These are phyloP conservation scores for Escovopsis weberi DNA, from an alignment of 2,329 filamentous ascomycete species.

Conservation along the genomic window DNA sequence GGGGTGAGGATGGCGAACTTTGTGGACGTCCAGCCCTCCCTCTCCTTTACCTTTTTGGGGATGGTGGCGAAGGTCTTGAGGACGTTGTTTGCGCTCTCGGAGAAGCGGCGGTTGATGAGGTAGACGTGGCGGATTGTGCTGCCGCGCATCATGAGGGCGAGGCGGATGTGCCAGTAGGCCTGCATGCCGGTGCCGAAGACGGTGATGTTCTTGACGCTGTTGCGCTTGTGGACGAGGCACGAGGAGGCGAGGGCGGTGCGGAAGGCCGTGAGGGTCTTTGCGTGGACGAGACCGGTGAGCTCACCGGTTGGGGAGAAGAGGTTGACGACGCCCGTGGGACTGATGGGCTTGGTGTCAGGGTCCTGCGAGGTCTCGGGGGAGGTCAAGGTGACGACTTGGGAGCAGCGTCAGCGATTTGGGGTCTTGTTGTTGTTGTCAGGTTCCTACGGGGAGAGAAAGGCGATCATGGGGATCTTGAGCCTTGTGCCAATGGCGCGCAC, in stretches of 20 bases:
- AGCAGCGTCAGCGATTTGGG: too few relatives aligned
- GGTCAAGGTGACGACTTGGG: constrained; percentile 46
- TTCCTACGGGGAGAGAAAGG: too few relatives aligned
- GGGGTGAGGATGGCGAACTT: constrained; percentile 59
- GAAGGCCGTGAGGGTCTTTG: constrained; percentile 63
- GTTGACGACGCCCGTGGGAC: constrained; percentile 52
- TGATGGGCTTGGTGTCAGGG: constrained; percentile 20
- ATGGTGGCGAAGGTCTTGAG: constrained; percentile 34
- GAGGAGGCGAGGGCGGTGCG: constrained; percentile 62
- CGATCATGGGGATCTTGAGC: too few relatives aligned
- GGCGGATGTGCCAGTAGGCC: constrained; percentile 86
- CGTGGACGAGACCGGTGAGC: constrained; percentile 55
- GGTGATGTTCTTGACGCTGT: constrained; percentile 57
- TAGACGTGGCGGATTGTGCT: constrained; percentile 62
- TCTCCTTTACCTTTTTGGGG: constrained; percentile 27
- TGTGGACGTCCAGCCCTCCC: constrained; percentile 48
- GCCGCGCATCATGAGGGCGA: constrained; percentile 61
- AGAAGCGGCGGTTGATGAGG: constrained; percentile 66
- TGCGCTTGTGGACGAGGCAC: constrained; percentile 49
- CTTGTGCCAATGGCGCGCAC: constrained; percentile 16
- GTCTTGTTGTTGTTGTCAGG: too few relatives aligned
- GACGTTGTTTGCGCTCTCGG: constrained; percentile 37
- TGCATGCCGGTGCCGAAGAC: constrained; percentile 84
- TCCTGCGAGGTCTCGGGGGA: constrained; percentile 21
- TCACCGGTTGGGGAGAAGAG: constrained; percentile 49